Conservation (phyloP, 208 protist genomes). For the Wallacemonas sp. region DNA sequence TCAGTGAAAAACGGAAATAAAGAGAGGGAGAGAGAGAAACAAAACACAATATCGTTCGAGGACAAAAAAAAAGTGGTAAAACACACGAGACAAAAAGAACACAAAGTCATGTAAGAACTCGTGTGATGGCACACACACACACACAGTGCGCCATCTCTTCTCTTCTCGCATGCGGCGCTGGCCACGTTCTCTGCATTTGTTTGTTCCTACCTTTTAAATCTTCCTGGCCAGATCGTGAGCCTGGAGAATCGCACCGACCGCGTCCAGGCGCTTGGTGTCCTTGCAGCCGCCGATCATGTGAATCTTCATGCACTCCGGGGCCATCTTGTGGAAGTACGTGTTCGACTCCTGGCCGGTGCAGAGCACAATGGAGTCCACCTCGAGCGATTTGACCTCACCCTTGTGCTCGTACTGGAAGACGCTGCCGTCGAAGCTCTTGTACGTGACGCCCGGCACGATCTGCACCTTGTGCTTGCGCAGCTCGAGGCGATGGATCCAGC, state of each 20-base stretch:
- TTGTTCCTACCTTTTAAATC: constrained; percentile 24
- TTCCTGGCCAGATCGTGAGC: constrained; percentile 47
- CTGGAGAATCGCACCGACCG: constrained; percentile 82
- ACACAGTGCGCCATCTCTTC: no score
- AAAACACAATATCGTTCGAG: no score
- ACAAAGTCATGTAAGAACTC: not conserved
- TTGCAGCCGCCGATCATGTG: constrained; percentile 69
- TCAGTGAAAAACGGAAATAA: constrained; percentile 10
- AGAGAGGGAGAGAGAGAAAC: constrained; percentile 1
- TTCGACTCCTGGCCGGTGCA: constrained; percentile 87
- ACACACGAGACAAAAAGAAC: constrained; percentile 21
- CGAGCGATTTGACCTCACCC: constrained; percentile 41
- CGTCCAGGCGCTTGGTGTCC: constrained; percentile 70
- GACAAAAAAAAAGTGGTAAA: no score
- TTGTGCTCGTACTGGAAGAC: constrained; percentile 52
- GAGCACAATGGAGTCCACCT: constrained; percentile 85
- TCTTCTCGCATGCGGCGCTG: not conserved
- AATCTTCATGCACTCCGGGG: constrained; percentile 22
- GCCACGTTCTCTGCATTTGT: not conserved
- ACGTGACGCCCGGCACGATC: constrained; percentile 66
- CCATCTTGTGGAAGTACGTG: constrained; percentile 38
- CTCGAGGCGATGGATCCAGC: constrained; percentile 91
- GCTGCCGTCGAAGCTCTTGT: constrained; percentile 85
- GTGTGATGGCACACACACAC: no score
- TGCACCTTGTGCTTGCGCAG: constrained; percentile 78